A percentile compares a stretch with the other conserved stretches of the same genome.
Evolutionary conservation across 1,139 yeast genomes (phyloP).

Genomic region (Magnusiomyces ingens): DNA sequence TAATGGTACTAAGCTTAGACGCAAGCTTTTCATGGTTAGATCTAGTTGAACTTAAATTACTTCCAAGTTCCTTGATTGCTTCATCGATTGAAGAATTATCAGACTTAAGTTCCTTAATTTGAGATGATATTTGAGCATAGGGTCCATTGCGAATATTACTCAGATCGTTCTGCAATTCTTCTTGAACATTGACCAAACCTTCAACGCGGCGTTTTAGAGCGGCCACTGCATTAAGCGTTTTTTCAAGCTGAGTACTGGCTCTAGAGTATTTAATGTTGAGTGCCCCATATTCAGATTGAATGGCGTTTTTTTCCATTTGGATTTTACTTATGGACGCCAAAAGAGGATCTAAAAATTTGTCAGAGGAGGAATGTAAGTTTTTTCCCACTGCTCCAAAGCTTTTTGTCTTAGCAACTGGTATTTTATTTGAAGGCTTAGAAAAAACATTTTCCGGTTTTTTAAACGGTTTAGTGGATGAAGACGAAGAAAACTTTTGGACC

Average conservation of each 20-base stretch:
- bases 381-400: neutral
- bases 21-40: neutral
- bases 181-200: slow-evolving; percentile 1
- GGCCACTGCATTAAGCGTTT: neutral
- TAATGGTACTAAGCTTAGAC: neutral
- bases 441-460: neutral
- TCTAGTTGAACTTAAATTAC: neutral
- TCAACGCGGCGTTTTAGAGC: slow-evolving; percentile 7
- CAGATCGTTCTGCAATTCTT: slow-evolving; percentile 7
- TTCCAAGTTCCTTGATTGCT: neutral
- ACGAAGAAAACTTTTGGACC: neutral
- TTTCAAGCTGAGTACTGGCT: slow-evolving; percentile 4
- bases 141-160: slow-evolving; percentile 4
- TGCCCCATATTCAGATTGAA: slow-evolving; percentile 11
- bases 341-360: slow-evolving; percentile 11
- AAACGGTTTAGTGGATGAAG: neutral
- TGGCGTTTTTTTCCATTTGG: slow-evolving; percentile 9
- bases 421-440: neutral
- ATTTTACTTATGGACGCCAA: slow-evolving; percentile 10
- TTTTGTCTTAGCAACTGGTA: neutral
- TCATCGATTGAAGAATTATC: neutral
- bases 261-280: slow-evolving; percentile 9
- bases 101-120: neutral
- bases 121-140: neutral
- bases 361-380: neutral